Percentiles rank a stretch among this genome's conserved stretches.
These are phyloP conservation scores for Brettanomyces naardenensis DNA, from an alignment of 805 yeast species.

Conservation along the genomic window DNA sequence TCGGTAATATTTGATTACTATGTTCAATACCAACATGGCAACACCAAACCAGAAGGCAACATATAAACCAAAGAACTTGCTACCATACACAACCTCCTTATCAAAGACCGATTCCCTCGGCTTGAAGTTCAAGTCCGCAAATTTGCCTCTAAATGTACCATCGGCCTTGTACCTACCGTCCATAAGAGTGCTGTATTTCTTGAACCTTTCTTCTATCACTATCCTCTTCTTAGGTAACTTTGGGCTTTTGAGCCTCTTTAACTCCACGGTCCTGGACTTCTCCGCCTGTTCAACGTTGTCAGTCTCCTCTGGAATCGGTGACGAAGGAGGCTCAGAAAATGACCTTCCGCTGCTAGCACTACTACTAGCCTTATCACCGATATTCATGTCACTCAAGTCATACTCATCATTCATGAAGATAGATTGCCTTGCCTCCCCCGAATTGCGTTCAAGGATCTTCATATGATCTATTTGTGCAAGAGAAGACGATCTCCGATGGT, in stretches of 20 bases:
- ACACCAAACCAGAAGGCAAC: conserved; percentile 71
- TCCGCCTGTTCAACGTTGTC: not conserved
- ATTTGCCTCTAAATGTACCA: conserved; percentile 39
- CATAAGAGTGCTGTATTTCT: conserved; percentile 12
- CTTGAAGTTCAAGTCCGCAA: conserved; percentile 44
- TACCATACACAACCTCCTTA: conserved; percentile 32
- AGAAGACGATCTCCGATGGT: not conserved
- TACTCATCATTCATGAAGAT: conserved; percentile 17
- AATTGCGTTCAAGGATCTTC: conserved; percentile 11
- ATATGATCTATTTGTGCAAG: conserved; percentile 1
- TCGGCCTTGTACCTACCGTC: conserved; percentile 19
- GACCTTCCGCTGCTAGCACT: not conserved
- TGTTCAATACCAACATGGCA: conserved; percentile 45
- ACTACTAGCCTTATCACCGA: not conserved
- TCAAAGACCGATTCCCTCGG: conserved; percentile 46
- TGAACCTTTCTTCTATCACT: not conserved
- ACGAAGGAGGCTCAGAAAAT: not conserved
- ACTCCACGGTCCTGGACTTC: not conserved
- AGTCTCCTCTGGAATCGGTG: not conserved
- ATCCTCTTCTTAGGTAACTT: not conserved
- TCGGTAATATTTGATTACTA: conserved; percentile 44
- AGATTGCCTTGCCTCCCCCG: conserved; percentile 12
- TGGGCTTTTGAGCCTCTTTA: not conserved
- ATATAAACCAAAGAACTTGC: conserved; percentile 71
- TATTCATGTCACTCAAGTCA: conserved; percentile 7